These are phyloP conservation scores for Teratosphaeria destructans DNA, from an alignment of 2,329 filamentous ascomycete genomes.

Conservation along the genomic window DNA sequence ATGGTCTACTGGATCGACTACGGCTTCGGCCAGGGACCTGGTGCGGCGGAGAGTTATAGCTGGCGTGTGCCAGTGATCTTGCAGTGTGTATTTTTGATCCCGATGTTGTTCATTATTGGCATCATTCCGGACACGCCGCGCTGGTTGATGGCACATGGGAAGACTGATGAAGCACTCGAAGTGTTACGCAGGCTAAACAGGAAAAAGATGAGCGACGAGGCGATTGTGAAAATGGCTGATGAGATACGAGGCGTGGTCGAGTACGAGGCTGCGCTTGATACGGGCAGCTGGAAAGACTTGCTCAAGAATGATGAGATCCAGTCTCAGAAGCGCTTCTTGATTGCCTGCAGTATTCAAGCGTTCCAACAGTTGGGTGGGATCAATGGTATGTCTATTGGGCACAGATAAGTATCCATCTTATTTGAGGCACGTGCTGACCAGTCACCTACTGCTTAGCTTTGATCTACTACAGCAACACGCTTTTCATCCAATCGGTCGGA, in stretches of 20 bases:
- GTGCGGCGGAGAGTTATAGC: constrained; percentile 6
- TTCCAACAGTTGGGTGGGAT: constrained; percentile 14
- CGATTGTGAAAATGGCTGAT: neutral
- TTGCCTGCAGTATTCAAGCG: constrained; percentile 8
- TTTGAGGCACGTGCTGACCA: neutral
- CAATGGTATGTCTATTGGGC: constrained; percentile 6
- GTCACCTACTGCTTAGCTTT: neutral
- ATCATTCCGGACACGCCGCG: constrained; percentile 44
- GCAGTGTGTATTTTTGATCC: constrained; percentile 34
- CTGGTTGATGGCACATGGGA: constrained; percentile 45
- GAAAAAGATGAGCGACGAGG: neutral
- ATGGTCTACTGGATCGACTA: constrained; percentile 37
- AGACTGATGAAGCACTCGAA: constrained; percentile 36
- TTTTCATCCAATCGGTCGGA: constrained; percentile 19
- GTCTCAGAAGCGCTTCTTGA: neutral
- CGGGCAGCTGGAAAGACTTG: constrained; percentile 21
- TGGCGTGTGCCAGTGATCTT: constrained; percentile 32
- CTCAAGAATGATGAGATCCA: neutral
- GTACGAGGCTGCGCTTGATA: constrained; percentile 30
- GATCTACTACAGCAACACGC: constrained; percentile 18
- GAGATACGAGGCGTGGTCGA: neutral
- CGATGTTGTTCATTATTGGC: constrained; percentile 38
- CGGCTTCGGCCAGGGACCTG: neutral
- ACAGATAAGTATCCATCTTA: too few relatives aligned
- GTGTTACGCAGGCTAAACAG: neutral